Evolutionary conservation across 352 stramenopile genomes (phyloP), one percentile per base, ranked within the genome.

Genomic region (Poterioochromonas sp.): DNA sequence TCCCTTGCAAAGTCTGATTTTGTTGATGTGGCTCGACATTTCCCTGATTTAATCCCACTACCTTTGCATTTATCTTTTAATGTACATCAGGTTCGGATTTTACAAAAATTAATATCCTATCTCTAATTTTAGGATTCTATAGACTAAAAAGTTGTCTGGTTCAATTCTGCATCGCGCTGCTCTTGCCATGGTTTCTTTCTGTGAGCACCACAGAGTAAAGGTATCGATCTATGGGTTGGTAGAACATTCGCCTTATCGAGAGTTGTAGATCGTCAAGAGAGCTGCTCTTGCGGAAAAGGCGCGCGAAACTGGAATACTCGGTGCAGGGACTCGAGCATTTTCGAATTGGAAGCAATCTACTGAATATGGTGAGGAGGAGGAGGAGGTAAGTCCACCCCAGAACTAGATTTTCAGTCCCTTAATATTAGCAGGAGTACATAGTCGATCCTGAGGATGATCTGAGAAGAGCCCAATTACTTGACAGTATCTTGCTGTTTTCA

Each of bases 31-130:
- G 3, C n/a, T 26, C 18, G 3, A 1, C 39, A 58, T 12, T 58
- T 74, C 29, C 65, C 65, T 5, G 65, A 74, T 34, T 74, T 74
- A 26, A 35, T 74, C 11, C 65, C 65, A 35, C 29, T 22, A 18
- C 26, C 20, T 44, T 47, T 71, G 34, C 62, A 71, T 8, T 12
- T 32, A 8, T n/a, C 32, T 3, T 44, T 71, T 41, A 29, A 29
- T 47, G 41, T 71, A 5, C 2, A 44, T 12, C 62, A 41, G 20
- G 26, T 29, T 35, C 8, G 43, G 5, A 51, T 51, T 51, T 20
- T 18, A 51, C 5, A 5, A 51, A 20, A 51, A 51, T 5, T 18
- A 20, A 18, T 20, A 20, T 51, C 18, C 18, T 51, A 18, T 51
- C 43, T 51, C 5, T 51, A 20, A 51, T 51, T 20, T 51, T 51